Evolutionary conservation across 1,284 basidiomycete genomes (phyloP), one percentile per base, ranked within the genome.

Genomic region (Sporisorium graminicola): DNA sequence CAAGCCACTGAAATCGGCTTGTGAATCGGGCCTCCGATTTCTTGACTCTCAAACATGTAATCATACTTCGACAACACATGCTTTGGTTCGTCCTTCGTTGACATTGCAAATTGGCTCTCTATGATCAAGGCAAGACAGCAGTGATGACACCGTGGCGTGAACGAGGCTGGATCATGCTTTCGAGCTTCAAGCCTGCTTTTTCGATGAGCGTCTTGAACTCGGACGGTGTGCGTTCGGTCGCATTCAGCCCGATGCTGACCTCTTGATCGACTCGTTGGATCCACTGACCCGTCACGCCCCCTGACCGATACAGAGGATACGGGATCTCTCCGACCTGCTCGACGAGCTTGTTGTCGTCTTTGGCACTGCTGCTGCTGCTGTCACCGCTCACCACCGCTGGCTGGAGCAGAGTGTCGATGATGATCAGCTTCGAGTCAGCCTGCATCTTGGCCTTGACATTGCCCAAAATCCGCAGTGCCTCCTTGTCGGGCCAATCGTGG

Each of bases 371-470:
- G 24, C 44, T 37, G 3, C n/a, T n/a, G n/a, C n/a, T n/a, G n/a
- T n/a, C n/a, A n/a, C 29, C 27, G 26, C 44, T 29, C 1, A 62
- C 54, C 6, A 70, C n/a, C 24, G 72, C 72, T 0, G 72, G 72
- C 62, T 74, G 67, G 18, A 74, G 46, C 8, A 74, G 29, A 14
- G 56, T 58, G n/a, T 71, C 71, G 14, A 71, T 18, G 20, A 74
- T 61, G 20, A 70, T 29, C 24, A 74, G 46, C 54, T 54, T 65
- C 22, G 72, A 74, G 33, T 63, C 55, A 0, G 26, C 3, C 44
- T 61, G 24, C 71, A 74, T 74, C 55, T 58, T 58, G 5, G 26
- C 54, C 26, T 61, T 62, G 58, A 69, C 14, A 37, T 74, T 69
- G 18, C 40, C 42, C 33, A 74, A 29, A n/a, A 70, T 74, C 33